Percentiles rank a stretch among this genome's conserved stretches.
phyloP scores from a whole-genome alignment of 176 grass and related monocot genomes.

The Aegilops tauschii region DNA sequence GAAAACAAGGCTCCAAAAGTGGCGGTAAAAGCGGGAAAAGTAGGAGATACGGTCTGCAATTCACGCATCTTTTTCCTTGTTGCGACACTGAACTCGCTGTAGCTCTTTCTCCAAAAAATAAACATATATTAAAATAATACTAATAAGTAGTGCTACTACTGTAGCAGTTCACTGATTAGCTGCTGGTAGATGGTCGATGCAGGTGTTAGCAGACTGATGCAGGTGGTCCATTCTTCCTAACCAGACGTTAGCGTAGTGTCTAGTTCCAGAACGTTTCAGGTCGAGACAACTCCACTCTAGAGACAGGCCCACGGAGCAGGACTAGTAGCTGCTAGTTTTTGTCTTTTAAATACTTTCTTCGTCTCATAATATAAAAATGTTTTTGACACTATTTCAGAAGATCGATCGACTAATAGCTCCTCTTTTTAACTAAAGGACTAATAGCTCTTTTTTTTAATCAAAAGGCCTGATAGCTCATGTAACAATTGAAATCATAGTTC shows the following conservation, averaged over 20 bases:
- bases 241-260: neutral
- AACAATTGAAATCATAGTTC: too few relatives aligned
- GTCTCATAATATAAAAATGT: rapidly evolving
- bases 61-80: constrained; percentile 25
- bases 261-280: constrained; percentile 23
- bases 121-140: too few relatives aligned
- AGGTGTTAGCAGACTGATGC: neutral
- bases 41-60: constrained; percentile 32
- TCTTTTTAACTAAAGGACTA: too few relatives aligned
- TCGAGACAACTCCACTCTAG: neutral
- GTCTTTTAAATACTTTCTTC: too few relatives aligned
- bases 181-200: constrained; percentile 24
- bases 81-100: constrained; percentile 6
- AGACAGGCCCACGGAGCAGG: neutral
- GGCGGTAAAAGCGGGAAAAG: constrained; percentile 48
- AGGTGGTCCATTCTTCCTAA: constrained; percentile 15
- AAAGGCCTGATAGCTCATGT: neutral
- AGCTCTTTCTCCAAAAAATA: neutral
- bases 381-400: too few relatives aligned
- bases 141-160: neutral
- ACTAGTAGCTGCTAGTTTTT: neutral
- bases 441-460: too few relatives aligned
- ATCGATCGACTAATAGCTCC: too few relatives aligned
- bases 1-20: constrained; percentile 49
- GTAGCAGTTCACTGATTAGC: constrained; percentile 9